Conservation (phyloP, 768 basidiomycete genomes). For the Glaciozyma antarctica region DNA sequence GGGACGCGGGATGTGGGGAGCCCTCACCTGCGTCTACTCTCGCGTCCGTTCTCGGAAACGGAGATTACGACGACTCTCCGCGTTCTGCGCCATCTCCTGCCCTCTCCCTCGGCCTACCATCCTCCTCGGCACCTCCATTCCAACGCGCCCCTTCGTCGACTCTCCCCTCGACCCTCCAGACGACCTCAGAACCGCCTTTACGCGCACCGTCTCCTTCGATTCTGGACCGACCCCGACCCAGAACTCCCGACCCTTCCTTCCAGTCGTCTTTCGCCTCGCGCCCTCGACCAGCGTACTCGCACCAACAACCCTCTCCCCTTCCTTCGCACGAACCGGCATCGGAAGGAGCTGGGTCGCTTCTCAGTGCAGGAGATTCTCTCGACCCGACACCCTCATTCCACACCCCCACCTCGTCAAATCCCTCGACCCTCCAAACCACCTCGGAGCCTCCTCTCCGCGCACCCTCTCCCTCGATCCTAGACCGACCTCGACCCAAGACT, state of each 20-base stretch:
- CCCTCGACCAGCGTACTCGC: neutral
- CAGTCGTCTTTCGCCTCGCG: neutral
- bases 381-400: neutral
- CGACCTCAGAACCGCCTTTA: neutral
- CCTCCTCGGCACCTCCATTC: neutral
- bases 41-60: too few species aligned
- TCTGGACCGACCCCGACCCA: neutral
- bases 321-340: too few species aligned
- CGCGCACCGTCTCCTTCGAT: neutral
- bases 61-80: too few species aligned
- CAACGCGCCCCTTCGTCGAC: neutral
- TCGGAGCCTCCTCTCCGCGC: too few species aligned
- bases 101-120: too few species aligned
- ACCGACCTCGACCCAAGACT: constrained; percentile 13
- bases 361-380: neutral
- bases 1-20: too few species aligned
- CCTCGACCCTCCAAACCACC: neutral
- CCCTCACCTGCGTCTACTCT: too few species aligned
- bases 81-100: too few species aligned
- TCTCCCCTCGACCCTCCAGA: neutral
- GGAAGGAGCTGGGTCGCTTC: too few species aligned
- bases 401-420: neutral
- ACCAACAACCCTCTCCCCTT: too few species aligned
- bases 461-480: constrained; percentile 3
- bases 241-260: neutral